Evolutionary conservation across 805 yeast genomes (phyloP).

Genomic region (Saturnispora sekii): DNA sequence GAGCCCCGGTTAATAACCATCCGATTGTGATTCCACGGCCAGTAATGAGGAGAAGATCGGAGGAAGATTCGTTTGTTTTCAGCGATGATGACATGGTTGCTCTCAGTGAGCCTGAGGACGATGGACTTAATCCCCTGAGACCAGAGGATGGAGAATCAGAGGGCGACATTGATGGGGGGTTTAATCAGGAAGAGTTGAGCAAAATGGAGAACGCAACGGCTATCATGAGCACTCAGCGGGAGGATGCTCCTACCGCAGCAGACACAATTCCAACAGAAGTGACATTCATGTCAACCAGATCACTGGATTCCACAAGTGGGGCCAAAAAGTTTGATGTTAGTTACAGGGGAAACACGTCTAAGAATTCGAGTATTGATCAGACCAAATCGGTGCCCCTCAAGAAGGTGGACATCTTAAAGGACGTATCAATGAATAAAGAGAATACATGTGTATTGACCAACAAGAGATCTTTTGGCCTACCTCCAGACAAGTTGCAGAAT

Average conservation of each 20-base stretch:
- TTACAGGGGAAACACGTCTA: constrained; percentile 26
- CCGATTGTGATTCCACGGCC: background rate
- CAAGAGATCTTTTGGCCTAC: constrained; percentile 20
- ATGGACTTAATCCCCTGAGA: constrained; percentile 2
- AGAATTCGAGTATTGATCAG: constrained; percentile 49
- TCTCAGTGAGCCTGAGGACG: background rate
- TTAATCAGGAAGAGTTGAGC: constrained; percentile 3
- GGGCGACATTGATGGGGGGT: constrained; percentile 24
- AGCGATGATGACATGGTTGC: constrained; percentile 36
- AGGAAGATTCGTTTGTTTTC: constrained; percentile 44
- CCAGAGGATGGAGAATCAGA: constrained; percentile 18
- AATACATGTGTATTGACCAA: background rate
- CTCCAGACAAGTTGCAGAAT: constrained; percentile 14
- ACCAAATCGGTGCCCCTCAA: constrained; percentile 56
- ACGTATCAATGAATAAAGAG: background rate
- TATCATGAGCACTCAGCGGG: constrained; percentile 3
- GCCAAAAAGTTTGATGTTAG: constrained; percentile 44
- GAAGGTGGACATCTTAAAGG: background rate
- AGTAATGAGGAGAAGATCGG: background rate
- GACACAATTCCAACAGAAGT: constrained; percentile 20
- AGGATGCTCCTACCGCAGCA: constrained; percentile 9
- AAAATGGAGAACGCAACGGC: constrained; percentile 1
- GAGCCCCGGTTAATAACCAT: background rate
- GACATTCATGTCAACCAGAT: constrained; percentile 32
- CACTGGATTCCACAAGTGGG: constrained; percentile 40